phyloP scores from a whole-genome alignment of 768 basidiomycete genomes.

The Tricholoma saponaceum region DNA sequence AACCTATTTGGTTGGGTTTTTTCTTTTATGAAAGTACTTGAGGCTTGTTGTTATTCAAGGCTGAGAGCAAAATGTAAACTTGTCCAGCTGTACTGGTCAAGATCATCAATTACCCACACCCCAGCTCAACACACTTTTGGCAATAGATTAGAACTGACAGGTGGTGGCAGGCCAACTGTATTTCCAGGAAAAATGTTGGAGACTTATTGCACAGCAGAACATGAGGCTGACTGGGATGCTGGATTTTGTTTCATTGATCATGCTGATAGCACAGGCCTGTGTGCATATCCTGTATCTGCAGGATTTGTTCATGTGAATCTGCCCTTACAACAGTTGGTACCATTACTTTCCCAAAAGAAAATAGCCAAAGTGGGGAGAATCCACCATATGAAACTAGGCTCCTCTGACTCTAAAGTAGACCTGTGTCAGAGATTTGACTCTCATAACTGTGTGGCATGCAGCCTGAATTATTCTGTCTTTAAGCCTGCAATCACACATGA shows the following conservation, averaged over 20 bases:
- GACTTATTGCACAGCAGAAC: neutral
- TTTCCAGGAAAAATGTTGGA: neutral
- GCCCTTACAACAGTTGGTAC: neutral
- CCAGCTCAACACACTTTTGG: neutral
- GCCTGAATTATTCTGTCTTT: neutral
- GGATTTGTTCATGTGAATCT: neutral
- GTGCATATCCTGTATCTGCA: neutral
- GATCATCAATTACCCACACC: too few species aligned
- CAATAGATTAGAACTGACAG: neutral
- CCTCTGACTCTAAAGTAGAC: neutral
- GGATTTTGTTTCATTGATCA: neutral
- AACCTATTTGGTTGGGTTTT: too few species aligned
- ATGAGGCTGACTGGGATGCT: neutral
- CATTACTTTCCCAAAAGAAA: neutral
- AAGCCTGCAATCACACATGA: too few species aligned
- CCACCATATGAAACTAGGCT: neutral
- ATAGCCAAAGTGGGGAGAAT: neutral
- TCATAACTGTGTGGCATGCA: neutral
- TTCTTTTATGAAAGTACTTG: too few species aligned
- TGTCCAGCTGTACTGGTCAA: too few species aligned
- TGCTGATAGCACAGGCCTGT: neutral
- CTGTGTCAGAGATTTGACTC: neutral
- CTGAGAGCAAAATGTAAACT: too few species aligned
- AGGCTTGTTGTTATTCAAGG: too few species aligned
- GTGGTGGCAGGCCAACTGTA: neutral